Evolutionary conservation across 169 alveolate species (phyloP).

Genomic region (Eimeria necatrix): DNA sequence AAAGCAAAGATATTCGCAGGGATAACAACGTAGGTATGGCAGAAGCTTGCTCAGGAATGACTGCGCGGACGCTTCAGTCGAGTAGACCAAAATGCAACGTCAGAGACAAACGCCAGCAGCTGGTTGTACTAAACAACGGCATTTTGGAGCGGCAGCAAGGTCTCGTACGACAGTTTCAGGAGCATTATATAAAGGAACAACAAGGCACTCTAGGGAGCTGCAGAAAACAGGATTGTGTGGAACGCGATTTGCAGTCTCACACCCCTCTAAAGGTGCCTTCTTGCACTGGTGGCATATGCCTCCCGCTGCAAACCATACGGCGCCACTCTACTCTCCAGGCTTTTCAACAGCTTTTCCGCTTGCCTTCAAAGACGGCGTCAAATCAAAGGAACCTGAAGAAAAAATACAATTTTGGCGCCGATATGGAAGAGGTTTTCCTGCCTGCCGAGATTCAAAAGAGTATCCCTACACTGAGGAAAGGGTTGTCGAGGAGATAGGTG

Average conservation of each 20-base stretch:
- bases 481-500: too few species aligned
- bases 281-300: not conserved
- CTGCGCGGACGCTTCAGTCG: not conserved
- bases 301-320: not conserved
- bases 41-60: not conserved
- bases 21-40: not conserved
- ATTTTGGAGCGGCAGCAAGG: constrained; percentile 11
- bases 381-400: too few species aligned
- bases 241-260: not conserved
- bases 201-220: not conserved
- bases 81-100: not conserved
- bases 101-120: not conserved
- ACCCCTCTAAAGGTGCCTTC: not conserved
- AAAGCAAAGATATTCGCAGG: not conserved
- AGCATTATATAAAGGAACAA: not conserved
- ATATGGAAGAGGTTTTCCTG: too few species aligned
- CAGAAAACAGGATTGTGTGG: not conserved
- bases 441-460: too few species aligned
- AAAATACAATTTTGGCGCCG: too few species aligned
- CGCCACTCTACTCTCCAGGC: constrained; percentile 15
- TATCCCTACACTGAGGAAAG: too few species aligned
- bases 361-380: not conserved
- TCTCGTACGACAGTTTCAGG: not conserved
- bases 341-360: constrained; percentile 30
- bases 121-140: not conserved